A percentile compares a stretch with the other conserved stretches of the same genome.
phyloP scores from a whole-genome alignment of 139 green algal genomes.

The Coccomyxa sp. region DNA sequence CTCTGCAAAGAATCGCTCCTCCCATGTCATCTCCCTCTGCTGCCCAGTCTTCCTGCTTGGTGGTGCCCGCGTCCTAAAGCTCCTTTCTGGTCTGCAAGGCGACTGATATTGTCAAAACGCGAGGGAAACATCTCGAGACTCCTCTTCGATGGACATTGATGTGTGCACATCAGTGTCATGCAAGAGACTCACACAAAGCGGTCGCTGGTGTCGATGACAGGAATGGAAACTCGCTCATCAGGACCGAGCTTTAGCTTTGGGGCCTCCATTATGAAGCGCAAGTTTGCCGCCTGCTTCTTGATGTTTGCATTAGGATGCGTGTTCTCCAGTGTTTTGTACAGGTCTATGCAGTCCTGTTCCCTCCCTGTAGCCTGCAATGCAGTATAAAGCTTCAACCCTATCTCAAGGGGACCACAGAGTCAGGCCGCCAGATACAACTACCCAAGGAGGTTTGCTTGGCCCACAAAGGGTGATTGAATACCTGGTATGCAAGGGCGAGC shows the following conservation, averaged over 20 bases:
- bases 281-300: constrained; percentile 37
- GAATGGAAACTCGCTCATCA: constrained; percentile 74
- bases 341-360: constrained; percentile 69
- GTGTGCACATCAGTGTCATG: not conserved
- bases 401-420: too few species aligned
- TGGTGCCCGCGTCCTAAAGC: not conserved
- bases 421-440: too few species aligned
- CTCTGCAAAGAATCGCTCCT: constrained; percentile 62
- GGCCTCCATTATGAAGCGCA: constrained; percentile 83
- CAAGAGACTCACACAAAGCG: constrained; percentile 21
- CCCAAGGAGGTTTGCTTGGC: not conserved
- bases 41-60: not conserved
- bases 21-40: constrained; percentile 37
- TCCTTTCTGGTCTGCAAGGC: constrained; percentile 5
- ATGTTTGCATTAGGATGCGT: constrained; percentile 32
- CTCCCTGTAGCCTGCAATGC: constrained; percentile 55
- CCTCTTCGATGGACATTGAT: not conserved
- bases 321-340: constrained; percentile 65
- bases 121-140: not conserved
- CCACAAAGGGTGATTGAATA: not conserved
- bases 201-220: constrained; percentile 56
- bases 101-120: not conserved
- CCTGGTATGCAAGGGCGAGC: constrained; percentile 83
- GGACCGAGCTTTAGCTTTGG: constrained; percentile 62
- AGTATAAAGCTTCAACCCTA: not conserved